These are phyloP conservation scores for Leccinum imitatum DNA, from an alignment of 768 basidiomycete genomes.

Conservation along the genomic window DNA sequence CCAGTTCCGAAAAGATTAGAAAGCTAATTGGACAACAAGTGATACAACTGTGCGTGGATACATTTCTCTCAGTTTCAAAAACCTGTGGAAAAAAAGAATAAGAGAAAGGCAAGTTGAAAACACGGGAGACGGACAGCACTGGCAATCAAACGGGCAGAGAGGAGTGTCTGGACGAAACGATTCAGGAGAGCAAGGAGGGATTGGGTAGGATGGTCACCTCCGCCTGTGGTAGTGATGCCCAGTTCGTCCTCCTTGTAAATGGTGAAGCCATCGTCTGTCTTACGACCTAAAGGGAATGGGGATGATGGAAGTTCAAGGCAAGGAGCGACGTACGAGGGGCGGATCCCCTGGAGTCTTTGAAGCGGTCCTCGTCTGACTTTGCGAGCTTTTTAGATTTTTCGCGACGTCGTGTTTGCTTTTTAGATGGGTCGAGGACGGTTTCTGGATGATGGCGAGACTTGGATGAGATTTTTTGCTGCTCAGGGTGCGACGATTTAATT, in stretches of 20 bases:
- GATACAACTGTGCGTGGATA: slow-evolving; percentile 3
- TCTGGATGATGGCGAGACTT: slow-evolving; percentile 38
- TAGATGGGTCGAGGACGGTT: slow-evolving; percentile 67
- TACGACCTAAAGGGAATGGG: slow-evolving; percentile 52
- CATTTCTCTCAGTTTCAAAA: slow-evolving; percentile 19
- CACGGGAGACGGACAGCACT: slow-evolving; percentile 66
- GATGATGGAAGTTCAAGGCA: slow-evolving; percentile 11
- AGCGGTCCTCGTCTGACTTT: slow-evolving; percentile 44
- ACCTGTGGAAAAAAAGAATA: slow-evolving; percentile 17
- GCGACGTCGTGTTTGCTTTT: slow-evolving; percentile 25
- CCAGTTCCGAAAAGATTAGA: not conserved
- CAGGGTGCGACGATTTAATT: slow-evolving; percentile 3
- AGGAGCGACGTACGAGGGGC: slow-evolving; percentile 55
- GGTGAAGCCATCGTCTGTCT: slow-evolving; percentile 76
- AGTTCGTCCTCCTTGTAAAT: slow-evolving; percentile 86
- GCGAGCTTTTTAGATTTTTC: slow-evolving; percentile 23
- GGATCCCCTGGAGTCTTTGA: slow-evolving; percentile 75
- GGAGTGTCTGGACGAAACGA: slow-evolving; percentile 61
- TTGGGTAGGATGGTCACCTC: slow-evolving; percentile 51
- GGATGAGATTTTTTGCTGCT: slow-evolving; percentile 1
- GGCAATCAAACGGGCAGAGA: slow-evolving; percentile 85
- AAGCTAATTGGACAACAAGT: not conserved
- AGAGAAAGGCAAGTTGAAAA: not conserved
- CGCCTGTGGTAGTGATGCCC: slow-evolving; percentile 62
- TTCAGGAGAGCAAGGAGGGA: slow-evolving; percentile 12